These are phyloP conservation scores for Penicillium lagena DNA, from an alignment of 495 filamentous ascomycete species.

Conservation along the genomic window DNA sequence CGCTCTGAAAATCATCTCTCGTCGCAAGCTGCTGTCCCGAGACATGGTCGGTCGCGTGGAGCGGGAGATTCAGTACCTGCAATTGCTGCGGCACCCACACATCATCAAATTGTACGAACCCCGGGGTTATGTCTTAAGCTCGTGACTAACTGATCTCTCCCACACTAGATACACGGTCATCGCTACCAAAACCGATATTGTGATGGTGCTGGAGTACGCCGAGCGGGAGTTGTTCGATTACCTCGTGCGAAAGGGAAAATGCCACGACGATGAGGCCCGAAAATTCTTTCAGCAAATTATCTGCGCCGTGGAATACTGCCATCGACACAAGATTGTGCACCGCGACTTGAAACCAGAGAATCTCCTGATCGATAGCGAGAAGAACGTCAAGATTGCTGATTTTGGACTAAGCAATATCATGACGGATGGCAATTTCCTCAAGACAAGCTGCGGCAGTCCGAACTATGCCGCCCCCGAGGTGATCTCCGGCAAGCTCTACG, in stretches of 20 bases:
- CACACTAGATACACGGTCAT: slow-evolving; percentile 81
- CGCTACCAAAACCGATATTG: slow-evolving; percentile 85
- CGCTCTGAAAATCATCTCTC: slow-evolving; percentile 92
- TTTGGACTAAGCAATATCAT: slow-evolving; percentile 99
- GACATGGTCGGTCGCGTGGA: slow-evolving; percentile 98
- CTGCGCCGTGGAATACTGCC: slow-evolving; percentile 98
- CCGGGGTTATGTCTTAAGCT: neutral
- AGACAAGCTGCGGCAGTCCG: slow-evolving; percentile 95
- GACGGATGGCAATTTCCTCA: slow-evolving; percentile 98
- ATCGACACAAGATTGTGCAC: slow-evolving; percentile 97
- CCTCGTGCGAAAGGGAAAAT: slow-evolving; percentile 83
- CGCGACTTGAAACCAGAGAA: slow-evolving; percentile 98
- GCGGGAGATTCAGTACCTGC: slow-evolving; percentile 95
- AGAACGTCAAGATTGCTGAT: slow-evolving; percentile 98
- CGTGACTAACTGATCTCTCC: slow-evolving; percentile 9
- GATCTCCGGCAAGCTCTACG: slow-evolving; percentile 95
- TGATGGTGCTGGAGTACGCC: slow-evolving; percentile 98
- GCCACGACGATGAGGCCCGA: slow-evolving; percentile 81
- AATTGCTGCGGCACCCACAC: slow-evolving; percentile 91
- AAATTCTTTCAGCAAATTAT: slow-evolving; percentile 99
- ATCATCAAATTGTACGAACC: slow-evolving; percentile 90
- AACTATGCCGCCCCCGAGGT: slow-evolving; percentile 98
- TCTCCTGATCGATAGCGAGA: slow-evolving; percentile 81
- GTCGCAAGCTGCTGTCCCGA: slow-evolving; percentile 87
- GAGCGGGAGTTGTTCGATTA: slow-evolving; percentile 97